Evolutionary conservation across 1,284 basidiomycete genomes (phyloP), one percentile per base, ranked within the genome.

Genomic region (Ganoderma sinense): DNA sequence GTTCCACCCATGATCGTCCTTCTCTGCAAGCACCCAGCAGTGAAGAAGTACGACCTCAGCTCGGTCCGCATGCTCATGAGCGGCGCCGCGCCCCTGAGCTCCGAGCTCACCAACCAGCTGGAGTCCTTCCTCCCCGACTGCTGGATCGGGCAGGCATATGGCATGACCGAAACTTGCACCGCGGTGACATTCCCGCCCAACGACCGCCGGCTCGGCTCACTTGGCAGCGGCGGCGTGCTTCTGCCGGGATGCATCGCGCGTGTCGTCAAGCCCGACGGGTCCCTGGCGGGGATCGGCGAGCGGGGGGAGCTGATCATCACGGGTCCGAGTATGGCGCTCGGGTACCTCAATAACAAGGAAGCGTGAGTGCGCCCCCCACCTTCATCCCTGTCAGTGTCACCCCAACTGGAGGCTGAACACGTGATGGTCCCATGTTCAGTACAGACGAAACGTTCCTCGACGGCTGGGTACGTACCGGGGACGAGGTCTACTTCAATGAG

Each of bases 71-170:
- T 86, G 75, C 84, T 89, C 70, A 86, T 94, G 82, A 84, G 84
- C 61, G 92, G 93, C 31, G 94, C 93, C 0, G 94, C 94, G 0
- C 94, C 94, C 4, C 81, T 95, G 5, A 90, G 91, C 3, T 81
- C 85, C 20, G 93, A 93, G 75, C 83, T 93, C 39, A 89, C 86
- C 65, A 71, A 82, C 45, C 85, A 89, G 73, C 79, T 93, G 41
- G 48, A 51, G 11, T 80, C 86, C 56, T 80, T 90, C 48, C 79
- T 94, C 18, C 91, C 91, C 0, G 78, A 87, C 29, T 86, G 87
- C 1, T 81, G 85, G 60, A 86, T 93, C 64, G 90, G 89, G 13
- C 91, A 93, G 79, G 89, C 86, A 5, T 93, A 91, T 77, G 91
- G 80, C 72, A 86, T 80, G 82, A 89, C 80, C 67, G 86, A 81